Conservation (phyloP, 345 rosid genomes). For the Arabis hirsuta region DNA sequence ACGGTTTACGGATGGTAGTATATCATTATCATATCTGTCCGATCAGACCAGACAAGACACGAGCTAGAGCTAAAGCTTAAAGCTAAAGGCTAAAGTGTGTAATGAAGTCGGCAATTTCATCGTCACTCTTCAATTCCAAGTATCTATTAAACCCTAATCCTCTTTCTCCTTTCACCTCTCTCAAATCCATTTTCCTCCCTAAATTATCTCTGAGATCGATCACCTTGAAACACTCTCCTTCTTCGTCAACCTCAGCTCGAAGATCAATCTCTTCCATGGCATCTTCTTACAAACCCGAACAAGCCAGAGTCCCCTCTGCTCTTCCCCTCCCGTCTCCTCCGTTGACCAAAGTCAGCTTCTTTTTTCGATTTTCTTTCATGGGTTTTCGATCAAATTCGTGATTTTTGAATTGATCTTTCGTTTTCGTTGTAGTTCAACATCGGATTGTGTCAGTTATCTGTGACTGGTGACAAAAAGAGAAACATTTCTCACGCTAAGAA, state of each 20-base stretch:
- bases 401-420: conserved; percentile 22
- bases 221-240: conserved; percentile 11
- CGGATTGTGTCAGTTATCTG: conserved; percentile 80
- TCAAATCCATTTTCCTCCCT: conserved; percentile 29
- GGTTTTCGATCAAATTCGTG: background rate
- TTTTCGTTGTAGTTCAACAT: conserved; percentile 65
- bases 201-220: conserved; percentile 21
- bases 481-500: conserved; percentile 73
- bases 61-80: background rate
- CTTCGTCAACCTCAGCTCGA: conserved; percentile 32
- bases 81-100: background rate
- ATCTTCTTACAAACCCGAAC: conserved; percentile 74
- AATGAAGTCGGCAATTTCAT: conserved; percentile 60
- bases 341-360: conserved; percentile 57
- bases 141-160: conserved; percentile 40
- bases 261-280: conserved; percentile 53
- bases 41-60: background rate
- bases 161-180: conserved; percentile 31
- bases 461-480: conserved; percentile 73
- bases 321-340: conserved; percentile 77
- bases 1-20: background rate
- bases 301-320: conserved; percentile 79
- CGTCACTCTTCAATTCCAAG: conserved; percentile 49
- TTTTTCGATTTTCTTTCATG: background rate
- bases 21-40: background rate